Percentiles rank a stretch among this genome's conserved stretches.
Evolutionary conservation across 208 protist species (phyloP).

Genomic region (Tritrichomonas foetus): DNA sequence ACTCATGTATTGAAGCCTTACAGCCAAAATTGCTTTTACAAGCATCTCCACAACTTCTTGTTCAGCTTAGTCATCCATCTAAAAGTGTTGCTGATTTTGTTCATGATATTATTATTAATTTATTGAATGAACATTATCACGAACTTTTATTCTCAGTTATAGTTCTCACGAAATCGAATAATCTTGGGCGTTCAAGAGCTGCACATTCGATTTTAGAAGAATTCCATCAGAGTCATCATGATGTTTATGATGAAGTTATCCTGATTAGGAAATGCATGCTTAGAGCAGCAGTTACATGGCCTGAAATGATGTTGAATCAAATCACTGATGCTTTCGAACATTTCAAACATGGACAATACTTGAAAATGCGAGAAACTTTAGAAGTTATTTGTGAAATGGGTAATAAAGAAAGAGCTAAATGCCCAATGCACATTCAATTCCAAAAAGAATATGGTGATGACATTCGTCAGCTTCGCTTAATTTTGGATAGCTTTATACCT

Average conservation of each 20-base stretch:
- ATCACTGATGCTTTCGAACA: neutral
- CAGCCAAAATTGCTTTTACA: neutral
- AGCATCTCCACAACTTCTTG: constrained; percentile 2
- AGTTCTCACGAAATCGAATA: neutral
- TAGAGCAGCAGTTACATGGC: neutral
- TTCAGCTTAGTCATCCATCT: neutral
- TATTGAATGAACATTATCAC: neutral
- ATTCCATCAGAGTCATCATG: neutral
- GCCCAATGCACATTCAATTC: neutral
- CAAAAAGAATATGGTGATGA: neutral
- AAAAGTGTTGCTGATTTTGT: neutral
- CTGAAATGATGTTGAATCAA: neutral
- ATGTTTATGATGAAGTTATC: neutral
- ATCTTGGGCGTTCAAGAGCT: neutral
- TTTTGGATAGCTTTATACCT: neutral
- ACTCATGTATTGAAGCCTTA: neutral
- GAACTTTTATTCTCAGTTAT: neutral
- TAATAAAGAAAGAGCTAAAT: neutral
- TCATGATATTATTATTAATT: neutral
- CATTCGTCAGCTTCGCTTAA: neutral
- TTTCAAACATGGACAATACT: neutral
- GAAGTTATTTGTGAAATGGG: neutral
- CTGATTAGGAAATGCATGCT: neutral
- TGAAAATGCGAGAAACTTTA: neutral
- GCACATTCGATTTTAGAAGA: neutral